Evolutionary conservation across 140 eudicot genomes (phyloP).

Genomic region (Flaveria floridana): DNA sequence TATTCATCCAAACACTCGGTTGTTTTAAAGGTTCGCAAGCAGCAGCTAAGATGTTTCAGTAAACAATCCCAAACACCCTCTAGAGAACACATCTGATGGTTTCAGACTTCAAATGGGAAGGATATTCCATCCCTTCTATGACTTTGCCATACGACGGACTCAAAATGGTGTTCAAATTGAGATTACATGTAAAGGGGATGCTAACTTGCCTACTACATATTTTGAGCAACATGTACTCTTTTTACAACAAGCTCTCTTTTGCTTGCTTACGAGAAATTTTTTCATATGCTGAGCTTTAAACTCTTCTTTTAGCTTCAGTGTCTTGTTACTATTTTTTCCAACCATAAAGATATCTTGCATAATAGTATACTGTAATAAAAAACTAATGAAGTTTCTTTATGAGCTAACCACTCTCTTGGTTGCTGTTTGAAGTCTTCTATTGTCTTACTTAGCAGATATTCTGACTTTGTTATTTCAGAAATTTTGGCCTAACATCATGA

Average conservation of each 20-base stretch:
- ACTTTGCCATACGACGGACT: not conserved
- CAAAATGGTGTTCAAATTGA: not conserved
- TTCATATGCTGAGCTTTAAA: not conserved
- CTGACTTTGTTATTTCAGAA: not conserved
- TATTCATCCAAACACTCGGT: not conserved
- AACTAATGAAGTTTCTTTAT: constrained; percentile 10
- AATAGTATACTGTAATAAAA: not conserved
- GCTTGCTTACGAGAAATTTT: not conserved
- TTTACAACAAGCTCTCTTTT: not conserved
- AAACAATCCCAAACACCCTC: not conserved
- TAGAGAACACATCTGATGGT: not conserved
- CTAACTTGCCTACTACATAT: not conserved
- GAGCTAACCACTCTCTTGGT: not conserved
- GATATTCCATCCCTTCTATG: not conserved
- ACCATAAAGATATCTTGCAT: not conserved
- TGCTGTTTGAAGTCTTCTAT: not conserved
- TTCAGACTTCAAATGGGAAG: not conserved
- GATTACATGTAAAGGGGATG: not conserved
- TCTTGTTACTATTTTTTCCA: not conserved
- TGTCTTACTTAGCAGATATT: not conserved
- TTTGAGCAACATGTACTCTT: not conserved
- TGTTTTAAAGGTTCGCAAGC: not conserved
- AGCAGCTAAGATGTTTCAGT: not conserved
- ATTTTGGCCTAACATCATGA: not conserved
- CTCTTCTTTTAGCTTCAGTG: not conserved